Percentiles rank a stretch among this genome's conserved stretches.
These are phyloP conservation scores for Ceratobasidium sp. DNA, from an alignment of 1,284 basidiomycete genomes.

Conservation along the genomic window DNA sequence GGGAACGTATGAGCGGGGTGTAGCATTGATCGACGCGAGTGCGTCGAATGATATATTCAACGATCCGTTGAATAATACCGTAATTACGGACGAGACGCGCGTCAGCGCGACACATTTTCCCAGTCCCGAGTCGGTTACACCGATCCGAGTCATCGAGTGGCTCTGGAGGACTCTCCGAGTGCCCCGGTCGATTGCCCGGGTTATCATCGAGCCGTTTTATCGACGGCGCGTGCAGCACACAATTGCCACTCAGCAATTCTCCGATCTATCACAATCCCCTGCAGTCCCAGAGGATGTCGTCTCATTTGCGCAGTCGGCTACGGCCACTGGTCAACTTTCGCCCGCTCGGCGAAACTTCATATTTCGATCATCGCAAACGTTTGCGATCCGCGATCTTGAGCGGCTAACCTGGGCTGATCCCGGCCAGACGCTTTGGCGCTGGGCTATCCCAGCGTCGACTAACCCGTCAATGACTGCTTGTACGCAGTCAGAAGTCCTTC, in stretches of 20 bases:
- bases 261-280: neutral
- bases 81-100: neutral
- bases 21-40: neutral
- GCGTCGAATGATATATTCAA: neutral
- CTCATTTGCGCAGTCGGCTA: neutral
- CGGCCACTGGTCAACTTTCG: neutral
- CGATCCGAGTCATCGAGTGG: no score
- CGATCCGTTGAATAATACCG: neutral
- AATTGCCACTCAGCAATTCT: neutral
- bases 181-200: no score
- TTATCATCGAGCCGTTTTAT: neutral
- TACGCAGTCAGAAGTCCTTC: neutral
- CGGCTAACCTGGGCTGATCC: neutral
- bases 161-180: no score
- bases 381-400: neutral
- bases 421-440: neutral
- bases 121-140: no score
- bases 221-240: neutral
- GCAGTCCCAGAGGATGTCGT: neutral
- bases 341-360: neutral
- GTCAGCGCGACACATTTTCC: no score
- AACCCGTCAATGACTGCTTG: neutral
- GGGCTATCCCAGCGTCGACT: neutral
- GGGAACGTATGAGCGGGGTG: neutral
- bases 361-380: neutral